Evolutionary conservation across 202 grass and related monocot genomes (phyloP), one percentile per base, ranked within the genome.

Genomic region (Zizania palustris): DNA sequence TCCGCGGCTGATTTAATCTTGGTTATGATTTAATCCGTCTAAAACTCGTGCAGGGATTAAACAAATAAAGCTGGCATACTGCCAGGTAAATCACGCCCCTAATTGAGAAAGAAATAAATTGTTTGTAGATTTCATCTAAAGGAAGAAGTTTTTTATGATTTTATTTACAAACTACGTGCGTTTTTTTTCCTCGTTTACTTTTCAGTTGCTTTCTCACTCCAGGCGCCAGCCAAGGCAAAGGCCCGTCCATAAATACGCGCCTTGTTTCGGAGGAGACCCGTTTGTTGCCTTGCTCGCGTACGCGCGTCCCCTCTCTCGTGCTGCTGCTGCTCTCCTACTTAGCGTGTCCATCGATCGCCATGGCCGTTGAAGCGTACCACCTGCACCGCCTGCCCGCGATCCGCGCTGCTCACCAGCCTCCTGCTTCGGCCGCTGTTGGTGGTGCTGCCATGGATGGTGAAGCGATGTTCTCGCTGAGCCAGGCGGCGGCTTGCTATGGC

Each of bases 281-380:
- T 49, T 86, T 82, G 49, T 68, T 68, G 42, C 33, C 11, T 45
- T 45, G 45, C 79, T 45, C 51, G 40, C 42, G 18, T 60, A 8
- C 36, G 4, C 15, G 40, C 73, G 58, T 77, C 67, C 11, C 61
- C 5, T 53, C 58, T 41, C 50, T 68, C 49, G n/a, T n/a, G 28
- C 28, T 28, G 28, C 28, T 28, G 28, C 28, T 28, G 28, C 28
- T 28, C 28, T 28, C 28, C 28, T 28, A 28, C 28, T 2, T 28
- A 28, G 28, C 28, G 28, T 28, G 28, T 28, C 28, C 28, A 9
- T 40, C 36, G 56, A 36, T 11, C 58, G 80, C 49, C 78, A 93
- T 94, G 91, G 95, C 87, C 60, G 95, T 98, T 53, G 84, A 98
- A 48, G 87, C 83, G 65, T 79, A 83, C 54, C 77, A 86, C 61